Evolutionary conservation across 2,329 filamentous ascomycete species (phyloP).

Genomic region (Fonsecaea multimorphosa): DNA sequence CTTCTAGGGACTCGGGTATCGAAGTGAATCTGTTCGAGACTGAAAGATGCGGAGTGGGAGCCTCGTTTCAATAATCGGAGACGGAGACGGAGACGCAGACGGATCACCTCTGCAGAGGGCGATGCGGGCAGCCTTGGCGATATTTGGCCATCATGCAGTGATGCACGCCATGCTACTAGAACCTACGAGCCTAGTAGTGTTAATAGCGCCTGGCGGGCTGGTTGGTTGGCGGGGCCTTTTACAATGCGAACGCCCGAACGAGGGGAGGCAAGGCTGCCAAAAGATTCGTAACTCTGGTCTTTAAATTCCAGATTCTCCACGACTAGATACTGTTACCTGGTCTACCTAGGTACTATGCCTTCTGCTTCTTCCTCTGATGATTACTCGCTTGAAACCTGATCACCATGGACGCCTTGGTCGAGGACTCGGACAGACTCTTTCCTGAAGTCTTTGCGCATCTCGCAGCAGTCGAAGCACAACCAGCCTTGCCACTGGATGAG

Average conservation of each 20-base stretch:
- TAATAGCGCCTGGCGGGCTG: no score
- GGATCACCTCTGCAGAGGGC: background rate
- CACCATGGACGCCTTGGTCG: conserved; percentile 35
- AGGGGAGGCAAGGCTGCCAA: conserved; percentile 16
- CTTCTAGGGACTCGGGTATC: background rate
- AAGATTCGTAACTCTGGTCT: conserved; percentile 16
- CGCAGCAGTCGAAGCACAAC: conserved; percentile 28
- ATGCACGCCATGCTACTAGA: no score
- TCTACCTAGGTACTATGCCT: background rate
- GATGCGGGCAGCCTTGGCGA: background rate
- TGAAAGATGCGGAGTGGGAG: background rate
- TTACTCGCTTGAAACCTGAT: background rate
- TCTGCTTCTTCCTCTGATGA: background rate
- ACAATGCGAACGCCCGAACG: background rate
- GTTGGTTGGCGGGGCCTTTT: background rate
- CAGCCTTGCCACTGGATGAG: conserved; percentile 33
- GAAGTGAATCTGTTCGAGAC: background rate
- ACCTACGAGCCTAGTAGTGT: no score
- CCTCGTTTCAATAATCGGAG: no score
- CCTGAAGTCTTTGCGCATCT: conserved; percentile 37
- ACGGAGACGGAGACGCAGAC: no score
- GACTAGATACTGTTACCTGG: background rate
- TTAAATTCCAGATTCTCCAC: background rate
- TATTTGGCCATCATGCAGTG: no score
- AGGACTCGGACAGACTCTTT: conserved; percentile 36